These are phyloP conservation scores for Ophiobolus disseminans DNA, from an alignment of 2,329 filamentous ascomycete species.

Conservation along the genomic window DNA sequence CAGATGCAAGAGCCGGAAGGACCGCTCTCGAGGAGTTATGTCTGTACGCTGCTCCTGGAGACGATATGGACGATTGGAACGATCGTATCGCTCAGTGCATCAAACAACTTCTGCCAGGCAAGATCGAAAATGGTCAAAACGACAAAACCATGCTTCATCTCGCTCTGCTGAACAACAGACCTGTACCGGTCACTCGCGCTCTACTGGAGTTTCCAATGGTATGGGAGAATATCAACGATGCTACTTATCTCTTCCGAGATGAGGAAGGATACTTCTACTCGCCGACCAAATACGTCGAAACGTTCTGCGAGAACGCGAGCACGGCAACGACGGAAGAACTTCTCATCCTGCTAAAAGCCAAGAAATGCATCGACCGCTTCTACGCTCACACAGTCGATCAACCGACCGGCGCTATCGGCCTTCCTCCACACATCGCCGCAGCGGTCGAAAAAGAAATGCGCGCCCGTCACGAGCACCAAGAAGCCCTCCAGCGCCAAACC, in stretches of 20 bases:
- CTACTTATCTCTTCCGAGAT: neutral
- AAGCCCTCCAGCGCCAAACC: neutral
- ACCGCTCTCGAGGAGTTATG: neutral
- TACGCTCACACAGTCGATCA: neutral
- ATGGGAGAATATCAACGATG: neutral
- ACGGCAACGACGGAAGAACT: neutral
- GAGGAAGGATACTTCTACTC: neutral
- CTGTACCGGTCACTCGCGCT: neutral
- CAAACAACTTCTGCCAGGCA: neutral
- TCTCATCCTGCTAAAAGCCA: neutral
- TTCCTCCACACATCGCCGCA: neutral
- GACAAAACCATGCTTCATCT: neutral
- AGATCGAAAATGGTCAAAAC: neutral
- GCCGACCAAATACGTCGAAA: neutral
- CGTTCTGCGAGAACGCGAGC: neutral
- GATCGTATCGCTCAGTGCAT: neutral
- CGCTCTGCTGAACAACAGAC: neutral
- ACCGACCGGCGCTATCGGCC: neutral
- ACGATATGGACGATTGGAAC: neutral
- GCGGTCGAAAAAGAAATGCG: neutral
- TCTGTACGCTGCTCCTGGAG: neutral
- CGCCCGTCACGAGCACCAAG: neutral
- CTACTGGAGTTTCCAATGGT: neutral
- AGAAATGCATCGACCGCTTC: neutral
- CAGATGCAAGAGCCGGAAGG: neutral